Evolutionary conservation across 2,329 filamentous ascomycete genomes (phyloP).

Genomic region (Helicocarpus griseus): DNA sequence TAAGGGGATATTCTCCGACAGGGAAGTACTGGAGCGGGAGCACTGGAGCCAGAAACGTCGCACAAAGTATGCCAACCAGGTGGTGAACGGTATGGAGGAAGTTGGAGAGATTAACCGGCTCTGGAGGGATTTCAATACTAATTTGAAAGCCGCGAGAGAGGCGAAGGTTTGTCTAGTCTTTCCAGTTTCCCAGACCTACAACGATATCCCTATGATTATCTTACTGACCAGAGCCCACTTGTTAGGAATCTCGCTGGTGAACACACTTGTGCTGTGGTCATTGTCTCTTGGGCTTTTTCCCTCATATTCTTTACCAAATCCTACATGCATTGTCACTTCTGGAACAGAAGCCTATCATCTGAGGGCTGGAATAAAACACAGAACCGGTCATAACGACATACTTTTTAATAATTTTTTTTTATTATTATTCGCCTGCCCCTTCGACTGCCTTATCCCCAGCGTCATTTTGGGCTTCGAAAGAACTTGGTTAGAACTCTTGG

Average conservation of each 20-base stretch:
- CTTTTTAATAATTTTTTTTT: too few species aligned
- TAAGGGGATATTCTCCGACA: constrained; percentile 48
- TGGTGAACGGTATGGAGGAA: constrained; percentile 56
- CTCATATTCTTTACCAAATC: neutral
- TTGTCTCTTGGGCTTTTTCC: neutral
- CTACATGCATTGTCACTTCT: too few species aligned
- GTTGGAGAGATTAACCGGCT: constrained; percentile 51
- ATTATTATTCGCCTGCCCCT: too few species aligned
- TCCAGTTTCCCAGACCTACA: neutral
- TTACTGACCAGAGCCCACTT: neutral
- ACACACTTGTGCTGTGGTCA: neutral
- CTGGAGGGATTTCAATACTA: constrained; percentile 56
- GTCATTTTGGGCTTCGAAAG: too few species aligned
- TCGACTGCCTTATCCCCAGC: too few species aligned
- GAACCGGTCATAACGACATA: too few species aligned
- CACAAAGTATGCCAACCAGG: constrained; percentile 50
- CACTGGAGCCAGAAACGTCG: constrained; percentile 51
- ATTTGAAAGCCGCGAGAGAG: constrained; percentile 49
- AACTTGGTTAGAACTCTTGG: too few species aligned
- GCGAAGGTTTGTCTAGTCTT: constrained; percentile 30
- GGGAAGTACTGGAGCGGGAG: constrained; percentile 52
- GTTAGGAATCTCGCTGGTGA: constrained; percentile 9
- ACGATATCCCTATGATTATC: neutral
- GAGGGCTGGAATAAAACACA: too few species aligned
- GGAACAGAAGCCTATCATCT: too few species aligned